Conservation (phyloP, 2,329 filamentous ascomycete genomes). For the Chrysosporium keratinophilum region DNA sequence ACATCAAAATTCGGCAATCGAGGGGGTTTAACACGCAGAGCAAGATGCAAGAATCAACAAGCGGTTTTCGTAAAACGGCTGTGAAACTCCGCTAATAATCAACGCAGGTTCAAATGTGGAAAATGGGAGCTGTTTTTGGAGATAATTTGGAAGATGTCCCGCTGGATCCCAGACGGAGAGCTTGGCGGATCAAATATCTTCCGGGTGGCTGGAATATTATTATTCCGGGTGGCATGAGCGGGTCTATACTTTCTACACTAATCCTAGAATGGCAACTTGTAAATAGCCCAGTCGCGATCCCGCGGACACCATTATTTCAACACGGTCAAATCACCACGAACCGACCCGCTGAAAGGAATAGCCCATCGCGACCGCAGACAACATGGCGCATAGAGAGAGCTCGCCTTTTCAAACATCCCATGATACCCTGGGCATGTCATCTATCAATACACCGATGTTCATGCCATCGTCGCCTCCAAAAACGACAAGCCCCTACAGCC, state of each 20-base stretch:
- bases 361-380: conserved; percentile 12
- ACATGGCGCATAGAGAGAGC: conserved; percentile 31
- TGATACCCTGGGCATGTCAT: conserved; percentile 35
- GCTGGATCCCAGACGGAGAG: too few species aligned
- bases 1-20: neutral
- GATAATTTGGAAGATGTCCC: too few species aligned
- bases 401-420: conserved; percentile 34
- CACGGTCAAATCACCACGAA: neutral
- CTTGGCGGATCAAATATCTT: too few species aligned
- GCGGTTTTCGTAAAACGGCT: neutral
- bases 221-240: neutral
- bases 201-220: too few species aligned
- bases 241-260: neutral
- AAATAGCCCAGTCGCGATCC: neutral
- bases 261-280: conserved; percentile 8
- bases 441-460: conserved; percentile 29
- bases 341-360: neutral
- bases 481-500: conserved; percentile 10
- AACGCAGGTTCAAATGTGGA: too few species aligned
- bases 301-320: neutral
- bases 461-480: conserved; percentile 30
- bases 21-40: neutral
- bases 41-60: neutral
- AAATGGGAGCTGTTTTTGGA: too few species aligned
- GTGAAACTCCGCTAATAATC: too few species aligned